phyloP scores from a whole-genome alignment of 1,284 basidiomycete genomes.

The Leccinum pallidistipes region DNA sequence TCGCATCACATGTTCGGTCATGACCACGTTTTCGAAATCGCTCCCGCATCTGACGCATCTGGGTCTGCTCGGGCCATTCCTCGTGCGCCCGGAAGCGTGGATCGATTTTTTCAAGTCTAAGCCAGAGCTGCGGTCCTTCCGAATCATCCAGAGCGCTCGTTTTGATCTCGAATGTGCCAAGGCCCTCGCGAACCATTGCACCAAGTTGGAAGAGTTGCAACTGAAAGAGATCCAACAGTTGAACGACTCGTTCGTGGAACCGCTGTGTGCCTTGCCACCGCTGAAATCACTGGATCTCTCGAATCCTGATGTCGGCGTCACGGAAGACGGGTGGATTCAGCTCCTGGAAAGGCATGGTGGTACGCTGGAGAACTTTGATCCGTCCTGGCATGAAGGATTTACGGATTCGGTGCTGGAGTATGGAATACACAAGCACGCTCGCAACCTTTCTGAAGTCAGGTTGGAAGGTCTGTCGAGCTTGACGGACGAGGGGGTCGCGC shows the following conservation, averaged over 20 bases:
- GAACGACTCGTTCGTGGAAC: conserved; percentile 59
- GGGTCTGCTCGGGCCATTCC: conserved; percentile 88
- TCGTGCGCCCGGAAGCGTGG: conserved; percentile 81
- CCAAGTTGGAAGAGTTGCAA: conserved; percentile 65
- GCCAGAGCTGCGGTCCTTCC: conserved; percentile 65
- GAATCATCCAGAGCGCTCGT: conserved; percentile 85
- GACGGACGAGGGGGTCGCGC: conserved; percentile 66
- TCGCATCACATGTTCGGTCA: conserved; percentile 70
- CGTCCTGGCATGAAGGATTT: conserved; percentile 63
- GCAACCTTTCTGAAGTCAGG: conserved; percentile 53
- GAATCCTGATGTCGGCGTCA: conserved; percentile 50
- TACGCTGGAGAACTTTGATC: conserved; percentile 52
- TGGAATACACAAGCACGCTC: conserved; percentile 60
- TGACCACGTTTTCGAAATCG: conserved; percentile 63
- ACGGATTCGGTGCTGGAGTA: conserved; percentile 57
- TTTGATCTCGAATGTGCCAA: conserved; percentile 78
- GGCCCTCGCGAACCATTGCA: conserved; percentile 63
- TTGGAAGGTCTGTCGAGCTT: conserved; percentile 64
- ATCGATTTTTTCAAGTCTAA: conserved; percentile 69
- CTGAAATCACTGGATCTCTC: conserved; percentile 64
- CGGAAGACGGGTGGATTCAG: conserved; percentile 57
- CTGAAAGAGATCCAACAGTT: conserved; percentile 81
- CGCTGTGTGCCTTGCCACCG: conserved; percentile 48
- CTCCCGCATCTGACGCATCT: conserved; percentile 70
- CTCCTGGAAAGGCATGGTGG: conserved; percentile 50